phyloP scores from a whole-genome alignment of 2,329 filamentous ascomycete species.

The Ascochyta fabae region DNA sequence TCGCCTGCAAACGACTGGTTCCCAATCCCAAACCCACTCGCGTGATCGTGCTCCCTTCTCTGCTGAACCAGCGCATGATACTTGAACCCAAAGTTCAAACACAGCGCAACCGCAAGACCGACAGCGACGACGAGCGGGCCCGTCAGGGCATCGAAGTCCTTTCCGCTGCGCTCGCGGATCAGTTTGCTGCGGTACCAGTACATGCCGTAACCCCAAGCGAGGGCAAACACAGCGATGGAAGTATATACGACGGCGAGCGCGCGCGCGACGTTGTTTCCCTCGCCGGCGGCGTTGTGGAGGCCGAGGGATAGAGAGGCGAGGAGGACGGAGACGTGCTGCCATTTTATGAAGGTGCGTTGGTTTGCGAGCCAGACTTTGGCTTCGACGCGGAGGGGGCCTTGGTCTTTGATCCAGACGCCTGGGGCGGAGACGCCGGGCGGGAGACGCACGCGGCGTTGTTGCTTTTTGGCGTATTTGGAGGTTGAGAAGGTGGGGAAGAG shows the following conservation, averaged over 20 bases:
- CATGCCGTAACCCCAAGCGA: constrained; percentile 85
- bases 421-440: constrained; percentile 91
- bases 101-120: constrained; percentile 77
- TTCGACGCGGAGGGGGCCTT: constrained; percentile 89
- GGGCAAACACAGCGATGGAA: constrained; percentile 79
- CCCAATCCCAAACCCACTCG: not conserved
- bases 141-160: constrained; percentile 88
- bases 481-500: constrained; percentile 84
- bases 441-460: constrained; percentile 62
- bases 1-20: constrained; percentile 20
- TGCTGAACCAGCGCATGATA: constrained; percentile 29
- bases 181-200: constrained; percentile 76
- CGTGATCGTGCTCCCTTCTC: constrained; percentile 5
- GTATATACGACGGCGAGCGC: constrained; percentile 85
- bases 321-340: constrained; percentile 93
- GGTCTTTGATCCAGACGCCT: constrained; percentile 89
- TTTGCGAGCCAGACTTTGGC: constrained; percentile 99
- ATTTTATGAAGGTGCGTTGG: constrained; percentile 97
- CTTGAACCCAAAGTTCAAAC: constrained; percentile 89
- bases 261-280: constrained; percentile 74
- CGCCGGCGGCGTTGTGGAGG: constrained; percentile 85
- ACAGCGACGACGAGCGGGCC: constrained; percentile 85
- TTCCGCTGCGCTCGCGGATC: constrained; percentile 85
- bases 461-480: constrained; percentile 66
- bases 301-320: constrained; percentile 83